Evolutionary conservation across 176 grass and related monocot genomes (phyloP).

Genomic region (Avena sativa): DNA sequence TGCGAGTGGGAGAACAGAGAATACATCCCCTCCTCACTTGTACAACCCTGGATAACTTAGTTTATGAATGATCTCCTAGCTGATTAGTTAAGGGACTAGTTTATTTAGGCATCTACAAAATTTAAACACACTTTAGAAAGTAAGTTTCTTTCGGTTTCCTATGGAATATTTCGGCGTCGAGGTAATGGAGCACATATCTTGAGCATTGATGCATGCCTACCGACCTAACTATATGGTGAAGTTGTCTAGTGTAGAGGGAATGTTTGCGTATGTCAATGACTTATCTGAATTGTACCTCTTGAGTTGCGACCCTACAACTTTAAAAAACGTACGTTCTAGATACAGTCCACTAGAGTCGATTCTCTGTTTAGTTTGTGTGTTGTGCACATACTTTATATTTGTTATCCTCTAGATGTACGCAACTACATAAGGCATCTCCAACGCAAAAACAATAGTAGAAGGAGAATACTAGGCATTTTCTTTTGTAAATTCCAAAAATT

Average conservation of each 20-base stretch:
- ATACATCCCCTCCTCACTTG: constrained; percentile 46
- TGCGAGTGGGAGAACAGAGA: constrained; percentile 36
- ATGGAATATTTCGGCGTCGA: constrained; percentile 31
- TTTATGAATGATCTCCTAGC: constrained; percentile 37
- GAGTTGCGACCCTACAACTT: not conserved
- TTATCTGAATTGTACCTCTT: not conserved
- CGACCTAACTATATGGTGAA: not conserved
- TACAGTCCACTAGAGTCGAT: not conserved
- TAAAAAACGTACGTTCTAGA: not conserved
- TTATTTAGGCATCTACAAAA: constrained; percentile 42
- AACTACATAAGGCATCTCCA: not conserved
- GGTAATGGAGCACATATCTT: constrained; percentile 38
- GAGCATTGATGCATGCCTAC: constrained; percentile 34
- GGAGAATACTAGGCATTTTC: no score
- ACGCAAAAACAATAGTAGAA: no score
- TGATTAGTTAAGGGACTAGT: constrained; percentile 34
- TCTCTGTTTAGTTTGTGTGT: not conserved
- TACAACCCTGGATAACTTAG: constrained; percentile 41
- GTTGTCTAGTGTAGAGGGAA: not conserved
- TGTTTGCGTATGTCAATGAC: not conserved
- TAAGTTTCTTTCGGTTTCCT: constrained; percentile 44
- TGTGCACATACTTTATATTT: not conserved
- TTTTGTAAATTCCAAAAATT: no score
- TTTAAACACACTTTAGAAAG: constrained; percentile 49
- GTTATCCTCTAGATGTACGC: not conserved